Evolutionary conservation across 768 basidiomycete genomes (phyloP).

Genomic region (Podaxis sp.): DNA sequence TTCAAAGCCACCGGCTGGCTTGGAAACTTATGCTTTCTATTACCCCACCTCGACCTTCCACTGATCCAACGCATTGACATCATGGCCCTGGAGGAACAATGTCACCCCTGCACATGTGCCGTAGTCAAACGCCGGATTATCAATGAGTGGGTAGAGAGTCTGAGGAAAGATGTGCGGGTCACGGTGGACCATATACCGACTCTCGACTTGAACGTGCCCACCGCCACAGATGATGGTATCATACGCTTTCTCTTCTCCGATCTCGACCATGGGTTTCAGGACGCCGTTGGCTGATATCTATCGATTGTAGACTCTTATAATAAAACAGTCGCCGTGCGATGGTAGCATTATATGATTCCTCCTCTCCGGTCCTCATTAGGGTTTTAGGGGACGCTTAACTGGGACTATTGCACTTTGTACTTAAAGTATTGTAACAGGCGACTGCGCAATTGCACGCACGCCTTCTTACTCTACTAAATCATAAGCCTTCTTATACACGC

Average conservation of each 20-base stretch:
- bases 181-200: neutral
- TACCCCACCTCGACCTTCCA: neutral
- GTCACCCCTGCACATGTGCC: conserved; percentile 11
- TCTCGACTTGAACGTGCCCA: neutral
- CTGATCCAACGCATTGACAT: neutral
- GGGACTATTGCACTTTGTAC: too few species aligned
- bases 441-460: too few species aligned
- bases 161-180: neutral
- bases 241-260: conserved; percentile 7
- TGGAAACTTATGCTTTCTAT: conserved; percentile 8
- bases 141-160: conserved; percentile 2
- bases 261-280: neutral
- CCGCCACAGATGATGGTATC: neutral
- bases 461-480: neutral
- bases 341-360: too few species aligned
- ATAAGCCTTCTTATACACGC: neutral
- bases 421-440: too few species aligned
- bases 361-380: too few species aligned
- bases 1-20: conserved; percentile 11
- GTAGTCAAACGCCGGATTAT: conserved; percentile 2
- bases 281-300: neutral
- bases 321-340: neutral
- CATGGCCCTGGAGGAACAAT: conserved; percentile 7
- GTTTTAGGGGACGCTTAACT: too few species aligned
- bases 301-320: neutral